These are phyloP conservation scores for Pichia kluyveri DNA, from an alignment of 805 yeast genomes.

Conservation along the genomic window DNA sequence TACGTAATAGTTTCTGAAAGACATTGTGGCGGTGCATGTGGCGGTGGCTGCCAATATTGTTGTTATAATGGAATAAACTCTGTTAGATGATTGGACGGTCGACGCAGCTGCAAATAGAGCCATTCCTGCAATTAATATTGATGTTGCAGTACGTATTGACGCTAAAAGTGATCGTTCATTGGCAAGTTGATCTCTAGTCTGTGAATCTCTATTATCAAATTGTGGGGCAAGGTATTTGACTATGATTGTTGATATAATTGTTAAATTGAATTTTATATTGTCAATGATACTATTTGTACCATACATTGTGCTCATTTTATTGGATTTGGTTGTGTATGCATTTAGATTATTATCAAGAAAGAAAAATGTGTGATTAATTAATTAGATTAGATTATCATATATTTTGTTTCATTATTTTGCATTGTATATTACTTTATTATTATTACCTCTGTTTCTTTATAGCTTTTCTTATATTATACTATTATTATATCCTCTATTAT, in stretches of 20 bases:
- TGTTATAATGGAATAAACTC: no score
- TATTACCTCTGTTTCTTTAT: no score
- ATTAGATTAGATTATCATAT: no score
- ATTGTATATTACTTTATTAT: no score
- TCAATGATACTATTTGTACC: constrained; percentile 13
- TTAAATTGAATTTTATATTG: constrained; percentile 10
- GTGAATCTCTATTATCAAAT: constrained; percentile 1
- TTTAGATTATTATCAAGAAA: constrained; percentile 10
- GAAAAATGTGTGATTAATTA: neutral
- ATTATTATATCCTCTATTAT: no score
- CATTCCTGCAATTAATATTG: neutral
- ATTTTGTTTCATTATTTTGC: no score
- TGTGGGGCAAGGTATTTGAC: neutral
- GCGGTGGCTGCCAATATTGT: no score
- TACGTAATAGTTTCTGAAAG: no score
- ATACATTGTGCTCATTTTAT: constrained; percentile 14
- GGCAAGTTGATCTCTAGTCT: constrained; percentile 4
- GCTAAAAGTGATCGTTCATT: constrained; percentile 4
- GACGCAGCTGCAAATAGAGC: no score
- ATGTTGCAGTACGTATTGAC: neutral
- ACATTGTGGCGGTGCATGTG: no score
- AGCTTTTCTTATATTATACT: no score
- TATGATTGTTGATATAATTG: neutral
- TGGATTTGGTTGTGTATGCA: constrained; percentile 19
- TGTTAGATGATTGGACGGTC: no score